phyloP scores from a whole-genome alignment of 169 alveolate genomes.

The Eimeria zaria region DNA sequence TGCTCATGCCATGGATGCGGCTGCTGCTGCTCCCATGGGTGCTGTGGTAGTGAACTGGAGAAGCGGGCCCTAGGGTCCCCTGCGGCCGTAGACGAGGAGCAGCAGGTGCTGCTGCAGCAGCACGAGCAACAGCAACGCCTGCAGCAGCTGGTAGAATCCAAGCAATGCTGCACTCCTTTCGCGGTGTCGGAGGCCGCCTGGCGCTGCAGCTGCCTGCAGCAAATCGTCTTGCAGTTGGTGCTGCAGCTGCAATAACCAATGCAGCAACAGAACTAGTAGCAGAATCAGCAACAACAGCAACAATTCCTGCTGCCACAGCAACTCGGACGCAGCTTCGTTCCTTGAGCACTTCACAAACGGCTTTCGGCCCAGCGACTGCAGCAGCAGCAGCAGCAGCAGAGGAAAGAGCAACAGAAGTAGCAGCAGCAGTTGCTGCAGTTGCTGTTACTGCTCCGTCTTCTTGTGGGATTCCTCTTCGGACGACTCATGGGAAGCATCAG shows the following conservation, averaged over 20 bases:
- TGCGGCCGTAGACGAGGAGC: not conserved
- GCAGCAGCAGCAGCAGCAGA: slow-evolving; percentile 33
- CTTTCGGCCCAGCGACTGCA: not conserved
- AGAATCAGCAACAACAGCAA: slow-evolving; percentile 8
- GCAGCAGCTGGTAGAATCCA: not conserved
- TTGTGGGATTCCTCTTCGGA: not conserved
- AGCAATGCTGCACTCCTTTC: slow-evolving; percentile 16
- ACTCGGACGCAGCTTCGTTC: not conserved
- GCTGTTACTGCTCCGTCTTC: not conserved
- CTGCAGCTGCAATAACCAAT: not conserved
- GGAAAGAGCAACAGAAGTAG: not conserved
- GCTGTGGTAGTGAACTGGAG: not conserved
- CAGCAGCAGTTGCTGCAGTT: not conserved
- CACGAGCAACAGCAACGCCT: not conserved
- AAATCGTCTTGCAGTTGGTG: not conserved
- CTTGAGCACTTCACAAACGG: not conserved
- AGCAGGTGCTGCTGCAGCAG: not conserved
- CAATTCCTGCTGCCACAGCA: not conserved
- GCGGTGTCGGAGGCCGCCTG: slow-evolving; percentile 17
- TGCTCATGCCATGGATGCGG: not conserved
- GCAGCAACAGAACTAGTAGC: not conserved
- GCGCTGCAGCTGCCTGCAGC: slow-evolving; percentile 45
- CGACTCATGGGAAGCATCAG: not conserved
- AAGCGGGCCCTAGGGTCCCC: not conserved
- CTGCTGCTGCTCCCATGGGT: not conserved